Base-by-base conservation (phyloP, 805 yeast genomes). In the Spathaspora gorwiae region DNA sequence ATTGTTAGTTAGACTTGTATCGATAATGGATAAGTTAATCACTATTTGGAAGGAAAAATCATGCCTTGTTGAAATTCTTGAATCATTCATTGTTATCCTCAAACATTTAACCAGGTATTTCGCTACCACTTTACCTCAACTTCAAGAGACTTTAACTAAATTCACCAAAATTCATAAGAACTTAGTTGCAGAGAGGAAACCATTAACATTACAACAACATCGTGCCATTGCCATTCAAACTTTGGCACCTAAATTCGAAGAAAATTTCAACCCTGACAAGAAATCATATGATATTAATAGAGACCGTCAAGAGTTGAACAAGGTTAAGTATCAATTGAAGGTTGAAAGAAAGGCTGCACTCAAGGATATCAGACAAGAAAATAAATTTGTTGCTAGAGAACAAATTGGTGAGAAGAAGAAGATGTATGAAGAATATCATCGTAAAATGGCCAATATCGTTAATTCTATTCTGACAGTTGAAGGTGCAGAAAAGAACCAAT, bases 191-290 rank as follows among this genome's bases (percentile, higher is more conserved):
- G 58, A 61, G 39, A 55, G 69, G 38, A 69, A 62, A 47, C 97
- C 97, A 46, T 76, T 94, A 55, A 71, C 80, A 12, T 74, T 94
- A 50, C 99, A 94, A 68, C 69, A 79, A 7, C 97, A 90, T 70
- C 80, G 79, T 58, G 89, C 95, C 24, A 61, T 94, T 45, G 86
- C 96, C 3, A 86, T 94, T 58, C 83, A 90, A 35, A 78, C 96
- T 2, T 78, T 78, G 57, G 85, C 90, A 33, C 99, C 99, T 52
- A 83, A 87, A 66, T 94, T 85, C 62, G 97, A 92, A 68, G 98
- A 89, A 59, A 89, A 90, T 73, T 94, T 84, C 79, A 92, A 90
- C 69, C 96, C 97, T 46, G 97, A 89, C 61, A 87, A 83, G 79
- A 90, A 87, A 70, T 87, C 95, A 7, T 86, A 89, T 64, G 97